Conservation (phyloP, 106 monocot genomes). For the Platanthera zijinensis region DNA sequence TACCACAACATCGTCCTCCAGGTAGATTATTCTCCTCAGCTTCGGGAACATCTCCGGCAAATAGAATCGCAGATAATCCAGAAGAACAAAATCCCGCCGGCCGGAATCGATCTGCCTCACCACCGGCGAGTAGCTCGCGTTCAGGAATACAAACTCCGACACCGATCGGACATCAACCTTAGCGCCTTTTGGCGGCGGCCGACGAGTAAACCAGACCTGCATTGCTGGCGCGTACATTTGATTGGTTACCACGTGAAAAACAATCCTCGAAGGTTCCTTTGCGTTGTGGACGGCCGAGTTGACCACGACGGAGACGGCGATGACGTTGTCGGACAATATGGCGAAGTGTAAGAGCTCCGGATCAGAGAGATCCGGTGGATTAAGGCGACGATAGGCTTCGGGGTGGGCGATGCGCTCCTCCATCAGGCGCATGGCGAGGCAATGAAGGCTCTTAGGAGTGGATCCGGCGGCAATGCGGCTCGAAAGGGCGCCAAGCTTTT, state of each 20-base stretch:
- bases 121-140: conserved; percentile 40
- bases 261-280: conserved; percentile 36
- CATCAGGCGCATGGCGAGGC: conserved; percentile 76
- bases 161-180: conserved; percentile 49
- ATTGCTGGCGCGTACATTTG: conserved; percentile 72
- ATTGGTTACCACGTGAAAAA: conserved; percentile 81
- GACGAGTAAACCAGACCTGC: conserved; percentile 76
- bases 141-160: conserved; percentile 58
- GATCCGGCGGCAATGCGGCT: conserved; percentile 54
- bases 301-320: conserved; percentile 74
- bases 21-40: conserved; percentile 49
- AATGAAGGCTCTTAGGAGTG: conserved; percentile 80
- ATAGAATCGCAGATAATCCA: conserved; percentile 78
- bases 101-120: conserved; percentile 34
- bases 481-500: conserved; percentile 42
- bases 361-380: conserved; percentile 16
- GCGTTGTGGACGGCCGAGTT: conserved; percentile 60
- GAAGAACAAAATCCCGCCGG: conserved; percentile 30
- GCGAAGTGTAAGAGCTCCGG: conserved; percentile 58
- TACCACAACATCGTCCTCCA: conserved; percentile 95
- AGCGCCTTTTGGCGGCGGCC: conserved; percentile 48
- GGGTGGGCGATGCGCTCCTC: conserved; percentile 58
- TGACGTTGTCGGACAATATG: conserved; percentile 77
- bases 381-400: conserved; percentile 15
- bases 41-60: conserved; percentile 81